phyloP scores from a whole-genome alignment of 1,139 yeast genomes.

The Zhuliangozyma blackwelliae region DNA sequence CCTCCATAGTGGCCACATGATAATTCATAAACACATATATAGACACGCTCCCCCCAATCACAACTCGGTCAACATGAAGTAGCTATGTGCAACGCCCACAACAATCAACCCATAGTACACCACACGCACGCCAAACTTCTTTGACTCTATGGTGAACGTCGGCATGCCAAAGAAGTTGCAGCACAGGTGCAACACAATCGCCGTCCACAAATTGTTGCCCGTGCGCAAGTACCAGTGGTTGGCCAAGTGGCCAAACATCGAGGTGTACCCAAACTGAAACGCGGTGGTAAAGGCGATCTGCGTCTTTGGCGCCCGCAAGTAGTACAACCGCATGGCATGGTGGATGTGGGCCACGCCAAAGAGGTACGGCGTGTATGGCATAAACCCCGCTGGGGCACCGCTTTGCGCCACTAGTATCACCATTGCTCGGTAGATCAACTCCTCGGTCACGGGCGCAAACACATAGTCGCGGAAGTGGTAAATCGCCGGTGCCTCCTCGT shows the following conservation, averaged over 20 bases:
- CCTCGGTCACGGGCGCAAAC: constrained; percentile 88
- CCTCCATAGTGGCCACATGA: too few species aligned
- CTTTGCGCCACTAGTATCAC: constrained; percentile 25
- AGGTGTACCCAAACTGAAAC: constrained; percentile 70
- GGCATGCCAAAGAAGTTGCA: constrained; percentile 88
- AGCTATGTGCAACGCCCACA: constrained; percentile 26
- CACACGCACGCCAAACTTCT: constrained; percentile 12
- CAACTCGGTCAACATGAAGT: too few species aligned
- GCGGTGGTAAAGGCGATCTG: constrained; percentile 38
- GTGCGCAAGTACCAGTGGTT: constrained; percentile 48
- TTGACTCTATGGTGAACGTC: constrained; percentile 19
- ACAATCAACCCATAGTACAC: constrained; percentile 41
- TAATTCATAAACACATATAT: too few species aligned
- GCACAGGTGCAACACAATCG: constrained; percentile 60
- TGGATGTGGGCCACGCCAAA: constrained; percentile 93
- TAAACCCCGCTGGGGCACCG: constrained; percentile 17
- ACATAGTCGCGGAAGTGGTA: constrained; percentile 51
- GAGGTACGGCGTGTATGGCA: constrained; percentile 56
- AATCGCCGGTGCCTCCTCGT: neutral
- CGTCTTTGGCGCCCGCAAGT: constrained; percentile 18
- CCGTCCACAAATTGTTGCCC: constrained; percentile 57
- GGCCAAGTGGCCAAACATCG: constrained; percentile 75
- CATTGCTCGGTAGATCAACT: constrained; percentile 69
- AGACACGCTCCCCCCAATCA: too few species aligned
- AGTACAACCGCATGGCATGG: constrained; percentile 62